Base-by-base conservation (phyloP, 805 yeast species). In the Torulaspora indica region DNA sequence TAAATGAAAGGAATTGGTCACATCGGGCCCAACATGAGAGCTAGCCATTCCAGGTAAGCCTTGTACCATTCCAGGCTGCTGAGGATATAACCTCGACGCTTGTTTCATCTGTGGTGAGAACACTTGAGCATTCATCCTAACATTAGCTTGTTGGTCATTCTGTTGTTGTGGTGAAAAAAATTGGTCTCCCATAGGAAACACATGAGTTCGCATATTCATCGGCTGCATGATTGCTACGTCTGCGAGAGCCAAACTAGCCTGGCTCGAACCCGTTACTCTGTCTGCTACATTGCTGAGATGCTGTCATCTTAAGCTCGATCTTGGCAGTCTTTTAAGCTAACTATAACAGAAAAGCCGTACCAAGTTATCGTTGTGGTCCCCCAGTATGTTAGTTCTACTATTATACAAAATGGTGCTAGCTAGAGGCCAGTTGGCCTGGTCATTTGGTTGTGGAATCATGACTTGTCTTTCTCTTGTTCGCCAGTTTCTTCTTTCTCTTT, bases 401-500 rank as follows among this genome's bases (percentile, higher is more conserved):
- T 28, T 38, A 38, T 38, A 38, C 40, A 38, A 20, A n/a, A 14
- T 18, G 24, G 25, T 28, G 34, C 40, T 23, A 20, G 22, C 18
- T 7, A 35, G 6, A 29, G 22, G 4, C 38, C 15, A 12, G 10
- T 24, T n/a, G 13, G 22, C 20, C 12, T 12, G 23, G 17, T 4
- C 5, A 28, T 5, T 14, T 13, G 31, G 17, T 23, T 15, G 8
- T 12, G 27, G 10, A n/a, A 15, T 38, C 15, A 38, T 23, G 22
- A 15, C 23, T 33, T 24, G 8, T 20, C 9, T 6, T 30, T 59
- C n/a, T 17, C 20, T 23, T 38, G 33, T 37, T 42, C 46, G 22
- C 34, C 66, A 48, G 70, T 77, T 46, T 70, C 81, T 35, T 81
- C 86, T 22, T 81, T 85, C 23, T 31, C 20, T 15, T 72, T 72